Evolutionary conservation across 1,284 basidiomycete genomes (phyloP), one percentile per base, ranked within the genome.

Genomic region (Puccinia hordei): DNA sequence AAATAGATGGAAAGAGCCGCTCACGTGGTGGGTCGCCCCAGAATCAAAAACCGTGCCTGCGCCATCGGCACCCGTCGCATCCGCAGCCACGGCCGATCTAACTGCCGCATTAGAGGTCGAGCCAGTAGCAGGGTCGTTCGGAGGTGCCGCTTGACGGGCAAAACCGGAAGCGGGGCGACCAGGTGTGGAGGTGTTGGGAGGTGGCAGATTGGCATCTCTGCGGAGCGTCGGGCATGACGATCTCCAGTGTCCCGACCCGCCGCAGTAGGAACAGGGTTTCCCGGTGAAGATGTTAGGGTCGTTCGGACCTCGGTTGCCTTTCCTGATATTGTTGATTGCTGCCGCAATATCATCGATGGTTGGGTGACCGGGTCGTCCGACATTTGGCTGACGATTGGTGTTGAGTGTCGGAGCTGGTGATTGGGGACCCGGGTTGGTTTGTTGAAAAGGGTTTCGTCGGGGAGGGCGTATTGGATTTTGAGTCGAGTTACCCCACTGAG

Each of bases 91-190:
- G 19, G 19, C 41, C 30, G 17, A 69, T 30, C 35, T 12, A 33
- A 49, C 27, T 13, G 66, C 27, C 8, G 44, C 22, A 17, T 69
- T 17, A n/a, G 9, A 22, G 2, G 49, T 24, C 4, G 19, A n/a
- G n/a, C 46, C 3, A 44, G 41, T 49, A 44, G 27, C 5, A 10
- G 61, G 61, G 61, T 35, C 17, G 61, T 33, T 41, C 61, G 22
- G 61, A 30, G 61, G 61, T 33, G 61, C 35, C 22, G 61, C 61
- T 19, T 63, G 61, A 30, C 46, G 66, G 66, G 66, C 66, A 22
- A 46, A 69, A 49, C 22, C 44, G 66, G 44, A 69, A 69, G 66
- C 66, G 66, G 66, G 44, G 66, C 44, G 44, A 69, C 66, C 61
- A 6, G 24, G 17, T 13, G 8, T 51, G 19, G 44, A 13, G 41